These are phyloP conservation scores for Onygena corvina DNA, from an alignment of 2,329 filamentous ascomycete genomes.

Conservation along the genomic window DNA sequence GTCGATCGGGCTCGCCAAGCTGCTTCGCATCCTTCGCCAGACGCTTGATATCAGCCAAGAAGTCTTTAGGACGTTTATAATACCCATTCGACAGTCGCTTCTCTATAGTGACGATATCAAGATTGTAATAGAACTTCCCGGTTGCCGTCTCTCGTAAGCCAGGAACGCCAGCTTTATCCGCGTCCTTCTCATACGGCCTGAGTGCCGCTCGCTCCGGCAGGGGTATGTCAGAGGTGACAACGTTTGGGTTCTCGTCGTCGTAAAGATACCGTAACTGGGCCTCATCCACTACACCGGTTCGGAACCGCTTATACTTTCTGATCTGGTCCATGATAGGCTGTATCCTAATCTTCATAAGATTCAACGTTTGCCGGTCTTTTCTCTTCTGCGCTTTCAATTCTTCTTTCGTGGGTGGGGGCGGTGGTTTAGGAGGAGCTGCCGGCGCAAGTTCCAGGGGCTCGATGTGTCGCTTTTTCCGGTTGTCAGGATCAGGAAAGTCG, in stretches of 20 bases:
- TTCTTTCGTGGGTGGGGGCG: constrained; percentile 55
- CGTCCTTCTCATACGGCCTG: constrained; percentile 66
- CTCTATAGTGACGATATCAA: constrained; percentile 86
- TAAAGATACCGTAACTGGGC: constrained; percentile 67
- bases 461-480: constrained; percentile 74
- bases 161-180: constrained; percentile 64
- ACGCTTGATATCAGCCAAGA: constrained; percentile 72
- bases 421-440: constrained; percentile 52
- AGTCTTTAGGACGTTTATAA: constrained; percentile 83
- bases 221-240: constrained; percentile 48
- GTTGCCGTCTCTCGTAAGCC: constrained; percentile 64
- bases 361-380: constrained; percentile 70
- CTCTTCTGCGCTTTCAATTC: constrained; percentile 71
- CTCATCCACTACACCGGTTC: constrained; percentile 65
- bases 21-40: constrained; percentile 74
- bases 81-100: constrained; percentile 94
- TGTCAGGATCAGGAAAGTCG: constrained; percentile 76
- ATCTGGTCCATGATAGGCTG: constrained; percentile 97
- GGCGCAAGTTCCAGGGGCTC: constrained; percentile 66
- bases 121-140: constrained; percentile 85
- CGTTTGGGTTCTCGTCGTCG: constrained; percentile 64
- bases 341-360: constrained; percentile 74
- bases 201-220: constrained; percentile 46
- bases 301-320: constrained; percentile 75
- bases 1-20: constrained; percentile 68